A percentile compares a stretch with the other conserved stretches of the same genome.
Conservation (phyloP, 2,329 filamentous ascomycete species). For the Pseudogymnoascus pannorum region DNA sequence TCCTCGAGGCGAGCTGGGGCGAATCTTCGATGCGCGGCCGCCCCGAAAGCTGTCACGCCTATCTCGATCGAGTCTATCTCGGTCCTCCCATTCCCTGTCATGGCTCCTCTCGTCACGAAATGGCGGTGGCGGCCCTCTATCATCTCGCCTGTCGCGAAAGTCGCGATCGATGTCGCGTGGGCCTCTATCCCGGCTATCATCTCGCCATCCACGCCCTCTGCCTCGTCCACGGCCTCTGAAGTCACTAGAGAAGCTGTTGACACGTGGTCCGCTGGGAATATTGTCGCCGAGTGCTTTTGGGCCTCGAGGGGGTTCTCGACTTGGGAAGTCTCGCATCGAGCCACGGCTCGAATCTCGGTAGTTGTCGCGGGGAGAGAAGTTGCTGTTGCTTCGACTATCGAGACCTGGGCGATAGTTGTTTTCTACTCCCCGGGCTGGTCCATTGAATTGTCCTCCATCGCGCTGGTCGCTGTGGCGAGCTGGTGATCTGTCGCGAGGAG, state of each 20-base stretch:
- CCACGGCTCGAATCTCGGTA: conserved; percentile 43
- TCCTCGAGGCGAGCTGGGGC: conserved; percentile 52
- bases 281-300: conserved; percentile 65
- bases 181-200: conserved; percentile 58
- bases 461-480: conserved; percentile 26
- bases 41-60: conserved; percentile 34
- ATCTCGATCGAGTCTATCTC: conserved; percentile 45
- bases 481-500: conserved; percentile 34
- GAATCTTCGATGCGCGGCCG: conserved; percentile 37
- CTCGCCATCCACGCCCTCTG: conserved; percentile 45
- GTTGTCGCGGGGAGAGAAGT: conserved; percentile 53
- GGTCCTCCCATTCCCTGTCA: conserved; percentile 43
- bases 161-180: conserved; percentile 35
- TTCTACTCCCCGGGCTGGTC: conserved; percentile 18
- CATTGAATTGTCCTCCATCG: conserved; percentile 24
- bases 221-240: conserved; percentile 52
- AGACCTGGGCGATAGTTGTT: conserved; percentile 19
- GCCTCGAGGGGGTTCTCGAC: conserved; percentile 69
- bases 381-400: conserved; percentile 33
- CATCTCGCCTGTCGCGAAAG: conserved; percentile 47
- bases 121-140: conserved; percentile 37
- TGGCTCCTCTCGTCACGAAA: conserved; percentile 54
- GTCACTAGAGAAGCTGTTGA: conserved; percentile 58
- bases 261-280: conserved; percentile 57
- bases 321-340: conserved; percentile 31